phyloP scores from a whole-genome alignment of 176 grass and related monocot genomes.

The Musa beccarii region DNA sequence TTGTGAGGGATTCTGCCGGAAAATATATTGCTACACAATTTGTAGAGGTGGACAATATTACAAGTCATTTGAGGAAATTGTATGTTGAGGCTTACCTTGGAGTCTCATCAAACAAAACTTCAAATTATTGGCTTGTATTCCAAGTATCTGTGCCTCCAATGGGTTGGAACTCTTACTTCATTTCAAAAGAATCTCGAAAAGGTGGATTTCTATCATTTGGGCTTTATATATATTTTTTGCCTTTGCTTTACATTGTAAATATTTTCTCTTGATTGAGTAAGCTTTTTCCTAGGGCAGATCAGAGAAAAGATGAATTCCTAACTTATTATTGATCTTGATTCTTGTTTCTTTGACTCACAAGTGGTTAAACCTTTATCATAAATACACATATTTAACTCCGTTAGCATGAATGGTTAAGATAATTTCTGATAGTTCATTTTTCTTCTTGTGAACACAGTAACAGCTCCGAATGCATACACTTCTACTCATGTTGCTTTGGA shows the following conservation, averaged over 20 bases:
- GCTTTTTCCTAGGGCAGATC: background rate
- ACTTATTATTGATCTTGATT: background rate
- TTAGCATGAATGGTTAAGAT: background rate
- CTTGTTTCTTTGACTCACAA: background rate
- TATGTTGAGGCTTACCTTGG: constrained; percentile 89
- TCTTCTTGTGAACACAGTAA: constrained; percentile 26
- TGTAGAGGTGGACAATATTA: constrained; percentile 63
- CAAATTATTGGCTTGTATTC: constrained; percentile 87
- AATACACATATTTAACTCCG: background rate
- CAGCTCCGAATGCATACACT: constrained; percentile 13
- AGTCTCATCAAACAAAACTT: constrained; percentile 34
- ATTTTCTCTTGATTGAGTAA: background rate
- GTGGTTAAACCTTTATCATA: background rate
- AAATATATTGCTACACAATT: constrained; percentile 54
- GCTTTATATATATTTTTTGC: background rate
- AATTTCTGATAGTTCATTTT: background rate
- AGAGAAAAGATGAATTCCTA: background rate
- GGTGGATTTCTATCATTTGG: constrained; percentile 27
- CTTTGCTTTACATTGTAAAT: background rate
- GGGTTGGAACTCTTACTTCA: constrained; percentile 83
- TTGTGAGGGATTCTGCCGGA: constrained; percentile 61
- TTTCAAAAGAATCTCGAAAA: constrained; percentile 39
- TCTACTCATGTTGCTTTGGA: constrained; percentile 31
- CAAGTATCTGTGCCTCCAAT: constrained; percentile 67
- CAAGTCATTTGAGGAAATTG: constrained; percentile 52